phyloP scores from a whole-genome alignment of 2,329 filamentous ascomycete genomes.

The Aureobasidium sp. region DNA sequence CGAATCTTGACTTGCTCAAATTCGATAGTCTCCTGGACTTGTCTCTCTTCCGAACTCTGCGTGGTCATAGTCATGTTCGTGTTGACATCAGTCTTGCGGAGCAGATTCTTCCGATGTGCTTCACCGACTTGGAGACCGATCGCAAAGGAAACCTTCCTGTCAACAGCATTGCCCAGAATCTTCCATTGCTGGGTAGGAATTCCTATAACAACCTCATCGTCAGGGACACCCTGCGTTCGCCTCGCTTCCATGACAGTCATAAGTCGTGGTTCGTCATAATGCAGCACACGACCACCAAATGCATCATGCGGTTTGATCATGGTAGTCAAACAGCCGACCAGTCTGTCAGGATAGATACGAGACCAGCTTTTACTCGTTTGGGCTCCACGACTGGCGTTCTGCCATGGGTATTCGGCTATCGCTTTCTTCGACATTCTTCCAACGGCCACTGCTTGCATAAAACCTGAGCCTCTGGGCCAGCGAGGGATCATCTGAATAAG shows the following conservation, averaged over 20 bases:
- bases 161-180: slow-evolving; percentile 71
- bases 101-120: background rate
- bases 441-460: slow-evolving; percentile 22
- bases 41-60: too few species aligned
- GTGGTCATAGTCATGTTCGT: too few species aligned
- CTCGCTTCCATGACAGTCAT: slow-evolving; percentile 61
- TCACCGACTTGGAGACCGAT: slow-evolving; percentile 48
- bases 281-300: slow-evolving; percentile 50
- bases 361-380: slow-evolving; percentile 38
- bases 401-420: background rate
- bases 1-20: too few species aligned
- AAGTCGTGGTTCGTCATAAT: slow-evolving; percentile 59
- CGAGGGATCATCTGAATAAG: slow-evolving; percentile 55
- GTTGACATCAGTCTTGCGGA: too few species aligned
- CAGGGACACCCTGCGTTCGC: slow-evolving; percentile 62
- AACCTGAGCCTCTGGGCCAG: slow-evolving; percentile 35
- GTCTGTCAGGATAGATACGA: slow-evolving; percentile 44
- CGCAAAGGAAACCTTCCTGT: slow-evolving; percentile 59
- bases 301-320: slow-evolving; percentile 45
- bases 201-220: slow-evolving; percentile 64
- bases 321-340: slow-evolving; percentile 61
- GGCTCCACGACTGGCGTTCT: slow-evolving; percentile 30
- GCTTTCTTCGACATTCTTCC: slow-evolving; percentile 16
- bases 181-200: slow-evolving; percentile 49
- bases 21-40: too few species aligned